phyloP scores from a whole-genome alignment of 495 filamentous ascomycete species.

The Trichoderma gamsii region DNA sequence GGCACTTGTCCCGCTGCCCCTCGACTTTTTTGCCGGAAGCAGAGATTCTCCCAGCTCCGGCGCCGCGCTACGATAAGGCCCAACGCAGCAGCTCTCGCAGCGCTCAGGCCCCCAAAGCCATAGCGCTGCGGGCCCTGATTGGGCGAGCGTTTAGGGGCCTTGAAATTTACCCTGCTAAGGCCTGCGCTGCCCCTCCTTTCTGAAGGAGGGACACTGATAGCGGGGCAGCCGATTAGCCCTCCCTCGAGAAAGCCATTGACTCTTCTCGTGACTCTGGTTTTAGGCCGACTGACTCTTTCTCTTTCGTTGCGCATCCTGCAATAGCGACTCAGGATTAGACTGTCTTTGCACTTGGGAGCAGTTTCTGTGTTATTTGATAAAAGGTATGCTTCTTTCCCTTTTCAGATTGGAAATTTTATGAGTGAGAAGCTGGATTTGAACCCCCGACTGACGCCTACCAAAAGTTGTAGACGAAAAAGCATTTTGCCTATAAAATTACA shows the following conservation, averaged over 20 bases:
- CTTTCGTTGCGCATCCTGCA: neutral
- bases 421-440: neutral
- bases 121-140: neutral
- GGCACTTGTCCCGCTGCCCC: constrained; percentile 16
- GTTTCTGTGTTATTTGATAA: neutral
- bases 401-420: neutral
- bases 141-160: neutral
- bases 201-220: neutral
- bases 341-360: neutral
- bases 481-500: neutral
- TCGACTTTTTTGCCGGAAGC: constrained; percentile 16
- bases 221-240: neutral
- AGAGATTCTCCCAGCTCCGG: constrained; percentile 14
- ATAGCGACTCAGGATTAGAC: neutral
- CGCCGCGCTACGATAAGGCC: neutral
- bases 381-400: neutral
- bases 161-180: constrained; percentile 1
- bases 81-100: neutral
- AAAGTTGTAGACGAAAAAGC: neutral
- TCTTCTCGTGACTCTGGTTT: constrained; percentile 7
- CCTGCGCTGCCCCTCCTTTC: constrained; percentile 9
- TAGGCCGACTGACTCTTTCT: neutral
- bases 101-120: neutral
- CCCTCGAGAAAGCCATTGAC: neutral
- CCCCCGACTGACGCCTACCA: neutral